Evolutionary conservation across 257 asterid species (phyloP).

Genomic region (Gentiana straminea): DNA sequence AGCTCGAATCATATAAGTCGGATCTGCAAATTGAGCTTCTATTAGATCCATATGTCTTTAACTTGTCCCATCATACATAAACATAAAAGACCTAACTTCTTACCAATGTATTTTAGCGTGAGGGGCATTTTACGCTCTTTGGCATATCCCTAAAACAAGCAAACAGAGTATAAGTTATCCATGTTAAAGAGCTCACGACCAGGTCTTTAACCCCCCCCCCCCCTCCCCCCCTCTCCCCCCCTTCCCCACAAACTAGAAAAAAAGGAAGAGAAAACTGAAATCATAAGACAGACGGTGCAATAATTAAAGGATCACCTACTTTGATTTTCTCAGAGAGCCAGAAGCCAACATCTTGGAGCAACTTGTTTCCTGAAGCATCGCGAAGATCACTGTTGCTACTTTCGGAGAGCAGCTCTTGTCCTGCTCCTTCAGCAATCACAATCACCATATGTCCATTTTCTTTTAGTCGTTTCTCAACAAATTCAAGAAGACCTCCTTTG

Average conservation of each 20-base stretch:
- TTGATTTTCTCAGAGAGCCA: constrained; percentile 79
- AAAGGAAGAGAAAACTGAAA: background rate
- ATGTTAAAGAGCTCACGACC: too few species aligned
- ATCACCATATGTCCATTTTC: constrained; percentile 89
- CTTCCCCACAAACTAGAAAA: background rate
- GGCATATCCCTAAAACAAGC: constrained; percentile 30
- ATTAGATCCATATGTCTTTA: constrained; percentile 6
- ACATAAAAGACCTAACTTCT: constrained; percentile 3
- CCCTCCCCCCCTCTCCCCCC: background rate
- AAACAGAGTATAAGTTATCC: constrained; percentile 14
- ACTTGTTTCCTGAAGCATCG: constrained; percentile 91
- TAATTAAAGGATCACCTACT: constrained; percentile 27
- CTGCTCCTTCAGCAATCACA: constrained; percentile 95
- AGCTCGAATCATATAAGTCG: constrained; percentile 52
- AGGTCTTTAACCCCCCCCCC: too few species aligned
- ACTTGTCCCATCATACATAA: background rate
- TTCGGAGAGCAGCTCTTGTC: constrained; percentile 68
- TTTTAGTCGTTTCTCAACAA: constrained; percentile 55
- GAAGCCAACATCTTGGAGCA: constrained; percentile 78
- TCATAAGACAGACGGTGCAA: background rate
- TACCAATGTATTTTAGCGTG: constrained; percentile 42
- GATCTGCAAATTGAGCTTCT: constrained; percentile 22
- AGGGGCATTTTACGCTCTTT: constrained; percentile 16
- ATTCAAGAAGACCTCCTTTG: constrained; percentile 68
- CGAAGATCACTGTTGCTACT: constrained; percentile 27